These are phyloP conservation scores for Bolboschoenus planiculmis DNA, from an alignment of 176 grass and related monocot genomes.

Conservation along the genomic window DNA sequence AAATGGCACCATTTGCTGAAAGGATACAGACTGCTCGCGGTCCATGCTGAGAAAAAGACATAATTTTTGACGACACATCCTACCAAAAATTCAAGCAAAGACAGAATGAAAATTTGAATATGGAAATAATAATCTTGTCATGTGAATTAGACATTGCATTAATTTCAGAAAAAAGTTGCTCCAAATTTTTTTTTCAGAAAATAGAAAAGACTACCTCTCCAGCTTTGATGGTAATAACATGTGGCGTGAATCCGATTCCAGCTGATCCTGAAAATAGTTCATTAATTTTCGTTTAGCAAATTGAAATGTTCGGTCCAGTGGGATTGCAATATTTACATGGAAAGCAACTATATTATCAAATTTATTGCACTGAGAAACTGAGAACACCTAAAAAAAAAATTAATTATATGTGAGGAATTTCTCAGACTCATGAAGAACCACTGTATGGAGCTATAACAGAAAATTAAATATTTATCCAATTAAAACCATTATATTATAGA, in stretches of 20 bases:
- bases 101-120: background rate
- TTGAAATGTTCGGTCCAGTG: background rate
- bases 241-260: conserved; percentile 88
- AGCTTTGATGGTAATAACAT: conserved; percentile 86
- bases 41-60: conserved; percentile 94
- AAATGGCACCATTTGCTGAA: conserved; percentile 95
- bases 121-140: background rate
- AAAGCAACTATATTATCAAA: background rate
- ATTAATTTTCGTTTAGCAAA: background rate
- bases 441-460: background rate
- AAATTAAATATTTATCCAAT: background rate
- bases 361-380: background rate
- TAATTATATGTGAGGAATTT: background rate
- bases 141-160: conserved; percentile 2
- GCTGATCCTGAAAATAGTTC: conserved; percentile 44
- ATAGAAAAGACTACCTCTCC: conserved; percentile 68
- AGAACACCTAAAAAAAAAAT: background rate
- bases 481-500: background rate
- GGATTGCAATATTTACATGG: background rate
- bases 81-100: conserved; percentile 34
- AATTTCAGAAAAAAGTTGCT: conserved; percentile 20
- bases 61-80: conserved; percentile 87
- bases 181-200: conserved; percentile 14
- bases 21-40: conserved; percentile 77
- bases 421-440: background rate